These are phyloP conservation scores for Suhomyces maxii DNA, from an alignment of 1,139 yeast species.

Conservation along the genomic window DNA sequence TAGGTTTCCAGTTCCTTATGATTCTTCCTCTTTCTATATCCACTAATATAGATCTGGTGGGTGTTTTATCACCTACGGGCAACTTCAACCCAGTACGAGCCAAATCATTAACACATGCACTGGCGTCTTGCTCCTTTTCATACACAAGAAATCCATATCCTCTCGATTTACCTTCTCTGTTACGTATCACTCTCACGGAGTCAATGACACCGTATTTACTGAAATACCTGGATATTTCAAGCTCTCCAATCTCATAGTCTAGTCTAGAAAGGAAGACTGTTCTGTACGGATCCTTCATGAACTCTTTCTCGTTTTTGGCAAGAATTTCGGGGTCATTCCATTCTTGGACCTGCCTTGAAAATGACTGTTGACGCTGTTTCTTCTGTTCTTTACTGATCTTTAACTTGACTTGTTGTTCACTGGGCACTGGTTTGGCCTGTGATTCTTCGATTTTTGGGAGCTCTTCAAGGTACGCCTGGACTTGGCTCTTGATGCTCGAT, in stretches of 20 bases:
- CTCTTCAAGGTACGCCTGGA: conserved; percentile 25
- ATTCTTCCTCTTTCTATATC: conserved; percentile 86
- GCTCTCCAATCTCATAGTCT: conserved; percentile 64
- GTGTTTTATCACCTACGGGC: conserved; percentile 13
- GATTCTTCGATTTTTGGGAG: conserved; percentile 32
- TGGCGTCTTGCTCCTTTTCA: conserved; percentile 58
- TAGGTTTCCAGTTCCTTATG: conserved; percentile 76
- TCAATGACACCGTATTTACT: conserved; percentile 71
- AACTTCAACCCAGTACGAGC: conserved; percentile 52
- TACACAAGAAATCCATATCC: conserved; percentile 89
- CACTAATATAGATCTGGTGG: conserved; percentile 49
- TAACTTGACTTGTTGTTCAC: conserved; percentile 12
- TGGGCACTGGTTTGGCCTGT: conserved; percentile 8
- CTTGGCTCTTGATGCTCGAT: conserved; percentile 35
- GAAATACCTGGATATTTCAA: conserved; percentile 66
- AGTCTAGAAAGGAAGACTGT: conserved; percentile 80
- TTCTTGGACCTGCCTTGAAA: conserved; percentile 37
- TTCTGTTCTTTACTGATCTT: conserved; percentile 9
- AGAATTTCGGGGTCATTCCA: conserved; percentile 55
- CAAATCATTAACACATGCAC: conserved; percentile 56
- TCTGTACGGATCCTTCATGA: conserved; percentile 66
- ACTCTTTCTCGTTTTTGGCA: conserved; percentile 52
- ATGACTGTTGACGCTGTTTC: conserved; percentile 23
- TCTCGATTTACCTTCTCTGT: conserved; percentile 54
- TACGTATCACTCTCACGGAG: conserved; percentile 64